Evolutionary conservation across 352 stramenopile species (phyloP), one percentile per base, ranked within the genome.

Genomic region (Globisporangium paroecandrum): DNA sequence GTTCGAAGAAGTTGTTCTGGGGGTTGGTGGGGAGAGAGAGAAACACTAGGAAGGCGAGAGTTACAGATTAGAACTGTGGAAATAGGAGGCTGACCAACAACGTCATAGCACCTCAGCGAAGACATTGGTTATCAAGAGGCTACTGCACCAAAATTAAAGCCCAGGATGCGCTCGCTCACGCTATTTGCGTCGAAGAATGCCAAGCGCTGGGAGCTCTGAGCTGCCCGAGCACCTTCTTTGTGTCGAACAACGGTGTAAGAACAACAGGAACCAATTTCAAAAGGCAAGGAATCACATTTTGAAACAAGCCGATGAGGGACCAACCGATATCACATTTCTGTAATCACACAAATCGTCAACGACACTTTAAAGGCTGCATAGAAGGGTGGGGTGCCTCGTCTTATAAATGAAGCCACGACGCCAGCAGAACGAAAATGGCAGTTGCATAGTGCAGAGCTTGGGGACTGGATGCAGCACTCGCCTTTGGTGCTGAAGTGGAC

Each of bases 391-490:
- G 15, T 5, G 8, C 0, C 12, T 38, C 24, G 4, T 43, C 22
- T 51, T 68, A 62, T 51, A 55, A 51, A 27, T 57, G 54, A 18
- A 34, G 4, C 51, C 62, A 68, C 10, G 34, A n/a, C 36, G 46
- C 2, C 25, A 51, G n/a, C 36, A 64, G 13, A 7, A 51, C 38
- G 24, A 32, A 2, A 58, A n/a, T 15, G 18, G 60, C 46, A 58
- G 34, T 43, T 9, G 49, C 58, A 20, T 0, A 56, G 8, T 34
- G 51, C 38, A 36, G 20, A 29, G 8, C 7, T 46, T 9, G 29
- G 1, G 2, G 9, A 62, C 32, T 49, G 29, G 56, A 62, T 22
- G 32, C 10, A 0, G 64, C 46, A 10, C 22, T 65, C 12, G 43
- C 34, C 49, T 49, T 27, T 22, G 64, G 43, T 18, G 64, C n/a